Evolutionary conservation across 768 basidiomycete genomes (phyloP).

Genomic region (Phlegmacium glaucopus): DNA sequence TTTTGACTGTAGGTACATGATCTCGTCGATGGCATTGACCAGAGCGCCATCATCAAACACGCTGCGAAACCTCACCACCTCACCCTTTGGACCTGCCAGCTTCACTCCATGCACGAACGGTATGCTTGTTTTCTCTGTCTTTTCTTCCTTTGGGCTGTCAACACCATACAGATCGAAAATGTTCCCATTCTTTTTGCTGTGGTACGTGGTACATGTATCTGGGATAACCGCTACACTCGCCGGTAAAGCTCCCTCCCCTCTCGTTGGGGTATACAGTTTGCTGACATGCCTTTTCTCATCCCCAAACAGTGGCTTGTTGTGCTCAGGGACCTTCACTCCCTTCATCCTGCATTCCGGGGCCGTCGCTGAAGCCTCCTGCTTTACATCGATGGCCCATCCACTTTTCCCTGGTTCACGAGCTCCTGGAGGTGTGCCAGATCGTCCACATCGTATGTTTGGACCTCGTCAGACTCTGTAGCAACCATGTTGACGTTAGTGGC

Average conservation of each 20-base stretch:
- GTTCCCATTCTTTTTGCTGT: not conserved
- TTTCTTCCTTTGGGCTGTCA: not conserved
- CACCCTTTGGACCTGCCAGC: slow-evolving; percentile 12
- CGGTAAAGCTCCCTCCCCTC: no score
- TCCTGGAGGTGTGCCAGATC: not conserved
- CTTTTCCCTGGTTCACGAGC: slow-evolving; percentile 14
- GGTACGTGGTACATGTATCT: slow-evolving; percentile 4
- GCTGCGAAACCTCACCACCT: slow-evolving; percentile 12
- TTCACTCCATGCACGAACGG: slow-evolving; percentile 18
- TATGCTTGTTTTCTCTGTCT: not conserved
- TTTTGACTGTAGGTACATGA: slow-evolving; percentile 11
- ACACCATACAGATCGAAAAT: slow-evolving; percentile 5
- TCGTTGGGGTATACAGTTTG: no score
- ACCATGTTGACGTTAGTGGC: not conserved
- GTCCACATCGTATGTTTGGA: not conserved
- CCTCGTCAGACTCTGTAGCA: not conserved
- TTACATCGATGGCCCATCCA: slow-evolving; percentile 19
- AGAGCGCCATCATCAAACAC: slow-evolving; percentile 28
- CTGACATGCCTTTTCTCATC: no score
- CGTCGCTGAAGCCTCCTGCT: slow-evolving; percentile 1
- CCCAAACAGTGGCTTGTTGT: not conserved
- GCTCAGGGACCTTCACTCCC: slow-evolving; percentile 6
- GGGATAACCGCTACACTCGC: not conserved
- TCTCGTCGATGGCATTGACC: slow-evolving; percentile 20
- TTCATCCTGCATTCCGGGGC: slow-evolving; percentile 1